Conservation (phyloP, 2,329 filamentous ascomycete species). For the Thelonectria rubi region DNA sequence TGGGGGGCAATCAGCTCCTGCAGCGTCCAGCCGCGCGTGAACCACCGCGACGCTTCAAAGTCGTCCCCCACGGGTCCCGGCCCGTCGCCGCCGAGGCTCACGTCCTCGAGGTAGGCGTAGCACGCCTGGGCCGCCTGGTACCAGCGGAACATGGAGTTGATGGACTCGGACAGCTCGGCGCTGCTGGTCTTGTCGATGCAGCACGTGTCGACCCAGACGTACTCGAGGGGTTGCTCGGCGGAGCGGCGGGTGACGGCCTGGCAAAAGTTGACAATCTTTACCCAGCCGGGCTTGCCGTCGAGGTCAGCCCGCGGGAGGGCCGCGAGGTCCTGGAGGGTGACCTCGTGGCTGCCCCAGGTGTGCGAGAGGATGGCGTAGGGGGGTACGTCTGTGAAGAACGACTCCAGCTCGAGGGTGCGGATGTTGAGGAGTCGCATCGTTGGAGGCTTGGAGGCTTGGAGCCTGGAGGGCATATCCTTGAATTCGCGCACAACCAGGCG, state of each 20-base stretch:
- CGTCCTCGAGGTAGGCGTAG: constrained; percentile 32
- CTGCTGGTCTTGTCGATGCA: constrained; percentile 33
- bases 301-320: constrained; percentile 17
- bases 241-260: not conserved
- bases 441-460: not conserved
- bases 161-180: constrained; percentile 34
- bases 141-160: constrained; percentile 37
- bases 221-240: constrained; percentile 12
- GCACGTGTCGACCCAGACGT: constrained; percentile 28
- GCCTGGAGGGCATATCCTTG: not conserved
- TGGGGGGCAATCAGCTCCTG: constrained; percentile 32
- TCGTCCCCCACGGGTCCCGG: constrained; percentile 1
- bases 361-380: constrained; percentile 30
- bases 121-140: constrained; percentile 42
- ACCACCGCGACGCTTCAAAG: constrained; percentile 30
- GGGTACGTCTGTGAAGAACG: constrained; percentile 17
- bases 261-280: constrained; percentile 27
- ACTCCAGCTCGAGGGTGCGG: constrained; percentile 17
- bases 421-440: constrained; percentile 28
- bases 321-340: constrained; percentile 25
- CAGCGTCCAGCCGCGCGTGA: constrained; percentile 36
- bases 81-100: constrained; percentile 53
- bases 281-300: constrained; percentile 19
- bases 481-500: not conserved
- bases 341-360: constrained; percentile 23